Base-by-base conservation (phyloP, 2,329 filamentous ascomycete species). In the Sporothrix pseudoabietina region DNA sequence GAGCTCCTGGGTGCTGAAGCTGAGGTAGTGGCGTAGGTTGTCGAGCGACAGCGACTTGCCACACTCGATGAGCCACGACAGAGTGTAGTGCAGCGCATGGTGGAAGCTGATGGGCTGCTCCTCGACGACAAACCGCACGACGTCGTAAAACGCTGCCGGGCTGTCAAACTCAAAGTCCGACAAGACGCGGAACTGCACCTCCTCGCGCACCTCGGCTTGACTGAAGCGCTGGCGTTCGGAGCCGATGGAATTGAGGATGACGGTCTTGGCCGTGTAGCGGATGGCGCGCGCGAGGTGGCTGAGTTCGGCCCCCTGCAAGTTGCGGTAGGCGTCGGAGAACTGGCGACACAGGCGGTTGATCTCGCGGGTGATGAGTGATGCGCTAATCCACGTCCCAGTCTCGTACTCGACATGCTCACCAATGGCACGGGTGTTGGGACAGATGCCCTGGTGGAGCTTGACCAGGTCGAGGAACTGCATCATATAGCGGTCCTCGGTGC, bases 341-440 rank as follows among this genome's bases (percentile, higher is more conserved):
- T 96, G 92, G 75, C 94, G 88, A 79, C 95, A 97, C 52, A 98
- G 87, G 71, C 93, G 90, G 80, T 98, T 98, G 80, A 99, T 95
- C 80, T 99, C 95, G 69, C 95, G 89, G 69, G 96, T 98, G 73
- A 99, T 92, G 69, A 98, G 87, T 7, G 94, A 97, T 3, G 96
- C 95, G 73, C 93, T 97, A 71, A 99, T 98, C 96, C 96, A 99
- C 26, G 94, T 92, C 82, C 99, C 97, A 1, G 94, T 97, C 82
- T 99, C 96, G 79, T 98, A 99, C 81, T 99, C 97, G 44, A 99
- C 93, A 80, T 99, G 96, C 79, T 98, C 96, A 19, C 94, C 94
- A 30, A 98, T 89, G 2, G 95, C 96, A 75, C 97, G 89, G 63
- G 94, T 87, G 78, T 98, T 99, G 1, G 96, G 96, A 78, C 95